Conservation (phyloP, 306 rosid genomes). For the Citrullus mucosospermus region DNA sequence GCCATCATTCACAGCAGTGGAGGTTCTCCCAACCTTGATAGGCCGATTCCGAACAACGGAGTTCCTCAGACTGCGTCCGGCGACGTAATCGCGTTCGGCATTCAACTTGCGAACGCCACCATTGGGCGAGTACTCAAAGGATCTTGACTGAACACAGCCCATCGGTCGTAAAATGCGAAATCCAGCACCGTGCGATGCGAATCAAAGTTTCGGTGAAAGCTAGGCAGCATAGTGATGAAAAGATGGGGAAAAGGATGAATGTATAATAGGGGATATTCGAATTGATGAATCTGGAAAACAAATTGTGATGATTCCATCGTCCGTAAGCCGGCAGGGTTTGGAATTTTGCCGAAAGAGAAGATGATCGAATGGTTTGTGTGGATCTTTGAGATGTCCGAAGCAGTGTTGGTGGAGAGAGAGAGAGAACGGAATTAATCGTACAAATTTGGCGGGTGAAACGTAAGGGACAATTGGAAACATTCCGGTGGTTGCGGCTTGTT, state of each 20-base stretch:
- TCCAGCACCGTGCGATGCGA: neutral
- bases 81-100: constrained; percentile 1
- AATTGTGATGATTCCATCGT: neutral
- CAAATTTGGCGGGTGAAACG: constrained; percentile 2
- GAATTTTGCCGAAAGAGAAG: constrained; percentile 12
- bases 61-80: neutral
- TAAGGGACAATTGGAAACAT: neutral
- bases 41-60: neutral
- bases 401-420: neutral
- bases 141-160: constrained; percentile 50
- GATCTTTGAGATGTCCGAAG: neutral
- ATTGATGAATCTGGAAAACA: neutral
- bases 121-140: neutral
- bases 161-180: constrained; percentile 13
- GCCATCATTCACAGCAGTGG: constrained; percentile 1
- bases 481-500: neutral
- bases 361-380: neutral
- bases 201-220: constrained; percentile 13
- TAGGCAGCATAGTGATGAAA: constrained; percentile 15
- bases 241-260: neutral
- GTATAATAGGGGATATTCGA: neutral
- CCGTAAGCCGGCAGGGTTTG: constrained; percentile 28
- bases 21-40: neutral
- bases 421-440: neutral
- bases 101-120: constrained; percentile 14